These are phyloP conservation scores for Hymenoscyphus salicellus DNA, from an alignment of 2,329 filamentous ascomycete genomes.

Conservation along the genomic window DNA sequence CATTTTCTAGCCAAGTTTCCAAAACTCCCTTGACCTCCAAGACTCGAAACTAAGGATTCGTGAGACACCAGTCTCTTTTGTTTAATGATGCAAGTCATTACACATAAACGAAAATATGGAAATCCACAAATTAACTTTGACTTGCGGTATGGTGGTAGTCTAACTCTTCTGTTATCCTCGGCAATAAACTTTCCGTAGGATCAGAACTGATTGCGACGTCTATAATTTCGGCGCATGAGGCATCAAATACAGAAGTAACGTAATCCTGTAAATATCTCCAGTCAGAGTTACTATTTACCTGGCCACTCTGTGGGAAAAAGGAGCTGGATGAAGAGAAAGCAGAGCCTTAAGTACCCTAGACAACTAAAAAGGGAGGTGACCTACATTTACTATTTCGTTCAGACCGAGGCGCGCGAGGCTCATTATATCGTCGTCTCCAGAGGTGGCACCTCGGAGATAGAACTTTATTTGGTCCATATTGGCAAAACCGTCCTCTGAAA, in stretches of 20 bases:
- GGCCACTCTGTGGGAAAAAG: not conserved
- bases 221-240: not conserved
- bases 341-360: not conserved
- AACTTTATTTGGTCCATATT: not conserved
- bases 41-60: not conserved
- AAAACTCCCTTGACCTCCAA: not conserved
- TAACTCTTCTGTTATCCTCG: not conserved
- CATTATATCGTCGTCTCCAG: not conserved
- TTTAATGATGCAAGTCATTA: not conserved
- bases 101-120: not conserved
- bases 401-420: not conserved
- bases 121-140: not conserved
- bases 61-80: not conserved
- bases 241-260: not conserved
- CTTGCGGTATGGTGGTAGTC: not conserved
- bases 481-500: not conserved
- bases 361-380: not conserved
- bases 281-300: not conserved
- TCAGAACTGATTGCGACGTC: not conserved
- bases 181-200: not conserved
- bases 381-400: not conserved
- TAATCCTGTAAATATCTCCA: not conserved
- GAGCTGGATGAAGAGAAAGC: too few relatives aligned
- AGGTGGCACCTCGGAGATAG: not conserved
- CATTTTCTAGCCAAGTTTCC: not conserved